Base-by-base conservation (phyloP, 495 filamentous ascomycete species). In the Penicillium robsamsonii region DNA sequence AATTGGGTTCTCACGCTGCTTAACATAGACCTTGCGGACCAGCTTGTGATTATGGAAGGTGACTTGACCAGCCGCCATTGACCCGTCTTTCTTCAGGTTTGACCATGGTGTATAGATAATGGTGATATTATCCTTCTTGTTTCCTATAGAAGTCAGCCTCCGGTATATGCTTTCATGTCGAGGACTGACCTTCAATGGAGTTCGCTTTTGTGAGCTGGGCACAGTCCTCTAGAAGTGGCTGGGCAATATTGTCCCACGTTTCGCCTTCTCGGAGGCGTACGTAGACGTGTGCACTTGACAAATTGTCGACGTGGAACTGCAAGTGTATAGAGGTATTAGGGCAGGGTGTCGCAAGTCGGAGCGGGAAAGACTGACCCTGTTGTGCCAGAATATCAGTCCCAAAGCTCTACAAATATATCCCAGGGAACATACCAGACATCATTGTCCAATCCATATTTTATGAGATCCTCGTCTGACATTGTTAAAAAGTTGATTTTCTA, bases 61-160 rank as follows among this genome's bases (percentile, higher is more conserved):
- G 48, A 98, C 94, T 70, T 98, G 94, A 22, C 94, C 94, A 4
- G 85, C 86, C 4, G 91, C 92, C 94, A 98, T 98, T 64, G 84
- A 87, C n/a, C 92, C 92, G 62, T 94, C 90, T 68, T 97, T 98
- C 70, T 88, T 86, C 6, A 98, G 85, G 67, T 98, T 98, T 40
- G 90, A 89, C 95, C 95, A 97, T 18, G 94, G 95, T 3, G 94
- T 98, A 73, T 97, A 98, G 62, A 98, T 92, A 53, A 98, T 74
- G 15, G 89, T 95, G 57, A 97, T 80, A 72, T 97, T 97, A 65
- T 97, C 94, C 75, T 97, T 97, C 75, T 98, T 98, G 75, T 97
- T 98, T 55, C 94, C 88, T 90, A 46, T 38, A 9, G 43, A 49
- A 13, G 49, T 59, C 42, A 63, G 44, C n/a, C 15, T 46, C 12